A percentile compares a stretch with the other conserved stretches of the same genome.
Evolutionary conservation across 2,329 filamentous ascomycete genomes (phyloP).

Genomic region (Alternaria gaisen): DNA sequence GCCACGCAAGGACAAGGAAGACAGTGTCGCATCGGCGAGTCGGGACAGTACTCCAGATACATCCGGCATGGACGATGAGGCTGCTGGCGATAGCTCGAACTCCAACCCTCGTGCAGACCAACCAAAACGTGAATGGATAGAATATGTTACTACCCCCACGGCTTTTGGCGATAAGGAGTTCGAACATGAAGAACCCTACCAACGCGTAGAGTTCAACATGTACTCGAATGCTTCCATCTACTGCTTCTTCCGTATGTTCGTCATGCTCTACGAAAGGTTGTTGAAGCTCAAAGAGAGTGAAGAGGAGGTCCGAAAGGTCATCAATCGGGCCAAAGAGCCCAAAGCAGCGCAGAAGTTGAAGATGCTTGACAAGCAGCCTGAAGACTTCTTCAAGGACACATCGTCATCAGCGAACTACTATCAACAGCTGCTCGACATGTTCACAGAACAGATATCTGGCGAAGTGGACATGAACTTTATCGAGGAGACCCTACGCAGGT

Average conservation of each 20-base stretch:
- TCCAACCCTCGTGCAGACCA: constrained; percentile 67
- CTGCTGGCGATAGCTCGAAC: constrained; percentile 67
- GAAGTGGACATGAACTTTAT: constrained; percentile 84
- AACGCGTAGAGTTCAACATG: constrained; percentile 83
- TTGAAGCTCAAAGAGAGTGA: constrained; percentile 84
- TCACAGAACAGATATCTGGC: constrained; percentile 84
- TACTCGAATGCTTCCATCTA: constrained; percentile 92
- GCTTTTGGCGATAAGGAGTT: constrained; percentile 70
- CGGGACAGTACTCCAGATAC: constrained; percentile 89
- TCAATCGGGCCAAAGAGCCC: constrained; percentile 74
- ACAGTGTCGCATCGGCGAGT: constrained; percentile 78
- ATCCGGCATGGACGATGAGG: constrained; percentile 81
- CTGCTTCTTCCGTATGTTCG: constrained; percentile 93
- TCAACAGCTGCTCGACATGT: constrained; percentile 81
- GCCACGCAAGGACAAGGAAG: constrained; percentile 78
- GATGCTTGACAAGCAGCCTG: constrained; percentile 78
- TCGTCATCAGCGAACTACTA: constrained; percentile 76
- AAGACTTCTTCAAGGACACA: constrained; percentile 77
- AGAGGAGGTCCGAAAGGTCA: constrained; percentile 74
- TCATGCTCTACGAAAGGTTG: constrained; percentile 87
- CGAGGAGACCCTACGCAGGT: constrained; percentile 89
- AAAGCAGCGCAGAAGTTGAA: constrained; percentile 87
- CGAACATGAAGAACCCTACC: constrained; percentile 80
- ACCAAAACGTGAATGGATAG: constrained; percentile 70
- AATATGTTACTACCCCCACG: constrained; percentile 63